Base-by-base conservation (phyloP, 2,329 filamentous ascomycete species). In the Cytospora chrysosperma region DNA sequence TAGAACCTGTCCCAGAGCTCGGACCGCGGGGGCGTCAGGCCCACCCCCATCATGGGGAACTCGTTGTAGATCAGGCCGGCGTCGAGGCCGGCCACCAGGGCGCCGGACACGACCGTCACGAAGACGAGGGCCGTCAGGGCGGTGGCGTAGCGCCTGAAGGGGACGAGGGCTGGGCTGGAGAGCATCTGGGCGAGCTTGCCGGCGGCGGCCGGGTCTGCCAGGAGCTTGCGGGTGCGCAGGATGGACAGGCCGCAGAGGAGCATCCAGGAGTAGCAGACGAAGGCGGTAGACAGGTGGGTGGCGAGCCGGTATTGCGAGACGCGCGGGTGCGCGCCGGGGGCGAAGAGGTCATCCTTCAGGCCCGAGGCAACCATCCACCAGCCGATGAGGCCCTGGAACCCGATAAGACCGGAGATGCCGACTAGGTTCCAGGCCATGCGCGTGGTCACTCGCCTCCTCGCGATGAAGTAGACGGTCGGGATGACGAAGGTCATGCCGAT, bases 291-390 rank as follows among this genome's bases (percentile, higher is more conserved):
- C 13, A 99, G 83, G 76, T 99, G 95, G 10, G 93, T 86, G 4
- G 94, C 90, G 62, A 99, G 84, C 58, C 95, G 88, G 79, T 99
- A 99, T 78, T 99, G 95, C 67, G 89, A 94, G 56, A 99, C 95
- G 64, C 95, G 88, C 0, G 95, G 95, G 75, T 97, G 92, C 62
- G 89, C 90, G 15, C 93, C 95, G 2, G 92, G 90, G 24, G 91
- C 91, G 73, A 99, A 97, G 30, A 99, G 85, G 75, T 99, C 95
- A 74, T 98, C 95, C 75, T 94, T 96, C 67, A 99, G 82, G 1
- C 95, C 95, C 13, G 91, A 96, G 77, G 96, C 96, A 70, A 99
- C 95, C 95, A 99, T 99, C 93, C 95, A 99, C 95, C 95, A 99
- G 61, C 95, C 95, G 68, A 99, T 88, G 72, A 95, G 86, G 52